Evolutionary conservation across 179 eudicot species (phyloP).

Genomic region (Amaranthus tricolor): DNA sequence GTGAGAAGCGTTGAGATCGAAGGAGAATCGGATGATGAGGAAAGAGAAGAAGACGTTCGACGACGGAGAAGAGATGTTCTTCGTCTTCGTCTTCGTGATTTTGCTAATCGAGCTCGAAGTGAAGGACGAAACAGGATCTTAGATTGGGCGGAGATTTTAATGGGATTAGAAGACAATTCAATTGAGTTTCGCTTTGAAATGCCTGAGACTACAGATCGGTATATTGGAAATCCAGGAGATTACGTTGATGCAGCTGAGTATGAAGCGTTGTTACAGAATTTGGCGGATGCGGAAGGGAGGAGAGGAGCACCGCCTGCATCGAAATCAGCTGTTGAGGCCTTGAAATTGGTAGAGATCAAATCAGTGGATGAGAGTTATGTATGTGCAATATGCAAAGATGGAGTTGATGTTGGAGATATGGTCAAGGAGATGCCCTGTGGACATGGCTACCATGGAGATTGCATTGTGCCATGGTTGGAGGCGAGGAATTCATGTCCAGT

Average conservation of each 20-base stretch:
- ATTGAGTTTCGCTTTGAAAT: slow-evolving; percentile 58
- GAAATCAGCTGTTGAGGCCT: slow-evolving; percentile 43
- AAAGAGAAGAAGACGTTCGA: slow-evolving; percentile 28
- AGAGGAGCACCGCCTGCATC: slow-evolving; percentile 91
- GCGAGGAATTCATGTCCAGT: slow-evolving; percentile 83
- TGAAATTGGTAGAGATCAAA: slow-evolving; percentile 41
- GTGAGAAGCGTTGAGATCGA: slow-evolving; percentile 46
- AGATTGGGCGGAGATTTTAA: slow-evolving; percentile 86
- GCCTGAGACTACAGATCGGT: slow-evolving; percentile 44
- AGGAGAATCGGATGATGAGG: slow-evolving; percentile 34
- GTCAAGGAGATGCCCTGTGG: slow-evolving; percentile 79
- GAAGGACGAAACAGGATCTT: slow-evolving; percentile 61
- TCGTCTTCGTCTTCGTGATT: slow-evolving; percentile 57
- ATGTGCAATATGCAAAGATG: slow-evolving; percentile 81
- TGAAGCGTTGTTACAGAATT: slow-evolving; percentile 67
- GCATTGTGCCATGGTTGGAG: slow-evolving; percentile 79
- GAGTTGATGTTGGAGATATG: slow-evolving; percentile 51
- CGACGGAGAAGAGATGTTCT: slow-evolving; percentile 57
- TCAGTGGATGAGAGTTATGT: slow-evolving; percentile 30
- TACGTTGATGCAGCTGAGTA: slow-evolving; percentile 82
- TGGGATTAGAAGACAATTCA: slow-evolving; percentile 84
- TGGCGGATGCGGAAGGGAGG: slow-evolving; percentile 72
- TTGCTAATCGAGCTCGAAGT: slow-evolving; percentile 46
- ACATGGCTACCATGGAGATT: slow-evolving; percentile 78
- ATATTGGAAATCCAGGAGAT: slow-evolving; percentile 76